phyloP scores from a whole-genome alignment of 345 rosid species.

The Eucalyptus erythrocorys region DNA sequence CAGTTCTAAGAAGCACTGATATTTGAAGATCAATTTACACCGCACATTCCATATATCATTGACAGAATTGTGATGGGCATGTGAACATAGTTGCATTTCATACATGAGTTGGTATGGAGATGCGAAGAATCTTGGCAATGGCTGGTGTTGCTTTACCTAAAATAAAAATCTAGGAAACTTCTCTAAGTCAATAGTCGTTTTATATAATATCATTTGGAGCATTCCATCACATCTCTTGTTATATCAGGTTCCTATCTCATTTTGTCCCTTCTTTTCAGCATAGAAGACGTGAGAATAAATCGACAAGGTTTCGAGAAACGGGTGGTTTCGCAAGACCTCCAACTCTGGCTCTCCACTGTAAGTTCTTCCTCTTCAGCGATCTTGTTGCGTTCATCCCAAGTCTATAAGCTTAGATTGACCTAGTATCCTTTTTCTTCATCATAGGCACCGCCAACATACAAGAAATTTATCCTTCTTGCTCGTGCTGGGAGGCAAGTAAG shows the following conservation, averaged over 20 bases:
- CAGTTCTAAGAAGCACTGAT: not conserved
- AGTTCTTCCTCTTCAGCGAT: conserved; percentile 2
- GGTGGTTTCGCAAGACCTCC: conserved; percentile 87
- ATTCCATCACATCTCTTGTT: not conserved
- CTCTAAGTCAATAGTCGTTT: not conserved
- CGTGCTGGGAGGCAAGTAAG: conserved; percentile 83
- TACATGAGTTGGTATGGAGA: not conserved
- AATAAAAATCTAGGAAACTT: not conserved
- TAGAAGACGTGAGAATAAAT: conserved; percentile 54
- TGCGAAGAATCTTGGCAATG: not conserved
- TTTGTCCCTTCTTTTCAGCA: conserved; percentile 21
- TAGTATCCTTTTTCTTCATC: not conserved
- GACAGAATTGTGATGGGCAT: not conserved
- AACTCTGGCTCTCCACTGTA: conserved; percentile 94
- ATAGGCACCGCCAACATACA: conserved; percentile 62
- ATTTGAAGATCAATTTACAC: not conserved
- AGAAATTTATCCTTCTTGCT: conserved; percentile 65
- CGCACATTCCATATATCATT: not conserved
- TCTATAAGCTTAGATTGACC: not conserved
- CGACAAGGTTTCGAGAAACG: conserved; percentile 89
- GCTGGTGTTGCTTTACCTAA: not conserved
- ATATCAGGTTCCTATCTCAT: not conserved
- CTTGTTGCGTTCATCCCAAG: not conserved
- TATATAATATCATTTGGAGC: not conserved
- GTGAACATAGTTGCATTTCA: not conserved